These are phyloP conservation scores for Tolypocladium pustulatum DNA, from an alignment of 2,329 filamentous ascomycete species.

Conservation along the genomic window DNA sequence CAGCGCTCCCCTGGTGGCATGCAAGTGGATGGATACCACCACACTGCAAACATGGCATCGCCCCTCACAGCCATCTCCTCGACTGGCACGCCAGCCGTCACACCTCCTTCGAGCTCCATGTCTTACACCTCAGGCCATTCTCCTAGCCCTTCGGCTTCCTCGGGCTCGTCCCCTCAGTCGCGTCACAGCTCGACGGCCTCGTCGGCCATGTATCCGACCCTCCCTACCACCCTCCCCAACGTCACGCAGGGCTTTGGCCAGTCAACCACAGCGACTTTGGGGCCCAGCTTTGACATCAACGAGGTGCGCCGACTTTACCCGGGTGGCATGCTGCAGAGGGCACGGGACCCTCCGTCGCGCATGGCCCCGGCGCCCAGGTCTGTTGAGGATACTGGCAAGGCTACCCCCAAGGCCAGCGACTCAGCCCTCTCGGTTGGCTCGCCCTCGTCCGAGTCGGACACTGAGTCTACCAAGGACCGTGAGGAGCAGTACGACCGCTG, in stretches of 20 bases:
- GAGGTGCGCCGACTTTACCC: slow-evolving; percentile 57
- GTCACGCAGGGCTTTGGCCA: slow-evolving; percentile 62
- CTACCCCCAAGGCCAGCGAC: slow-evolving; percentile 33
- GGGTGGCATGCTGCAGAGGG: slow-evolving; percentile 55
- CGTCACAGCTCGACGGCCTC: slow-evolving; percentile 50
- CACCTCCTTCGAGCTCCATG: slow-evolving; percentile 63
- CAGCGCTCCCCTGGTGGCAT: slow-evolving; percentile 23
- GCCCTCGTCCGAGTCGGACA: slow-evolving; percentile 45
- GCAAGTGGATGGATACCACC: slow-evolving; percentile 25
- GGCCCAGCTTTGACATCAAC: slow-evolving; percentile 52
- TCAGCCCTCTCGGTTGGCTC: slow-evolving; percentile 38
- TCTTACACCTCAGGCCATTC: slow-evolving; percentile 73
- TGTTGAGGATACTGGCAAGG: slow-evolving; percentile 22
- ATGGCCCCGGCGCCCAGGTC: slow-evolving; percentile 19
- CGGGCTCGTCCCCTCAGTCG: slow-evolving; percentile 57
- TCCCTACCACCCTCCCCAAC: slow-evolving; percentile 44
- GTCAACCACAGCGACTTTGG: slow-evolving; percentile 60
- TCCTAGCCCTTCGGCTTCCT: slow-evolving; percentile 54
- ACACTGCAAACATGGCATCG: slow-evolving; percentile 48
- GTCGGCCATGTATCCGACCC: slow-evolving; percentile 62
- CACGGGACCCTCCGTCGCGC: slow-evolving; percentile 33
- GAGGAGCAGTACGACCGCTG: slow-evolving; percentile 55
- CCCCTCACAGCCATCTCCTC: slow-evolving; percentile 49
- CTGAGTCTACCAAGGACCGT: slow-evolving; percentile 40
- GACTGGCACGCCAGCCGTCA: slow-evolving; percentile 64